Evolutionary conservation across 1,284 basidiomycete genomes (phyloP), one percentile per base, ranked within the genome.

Genomic region (Microbotryum intermedium): DNA sequence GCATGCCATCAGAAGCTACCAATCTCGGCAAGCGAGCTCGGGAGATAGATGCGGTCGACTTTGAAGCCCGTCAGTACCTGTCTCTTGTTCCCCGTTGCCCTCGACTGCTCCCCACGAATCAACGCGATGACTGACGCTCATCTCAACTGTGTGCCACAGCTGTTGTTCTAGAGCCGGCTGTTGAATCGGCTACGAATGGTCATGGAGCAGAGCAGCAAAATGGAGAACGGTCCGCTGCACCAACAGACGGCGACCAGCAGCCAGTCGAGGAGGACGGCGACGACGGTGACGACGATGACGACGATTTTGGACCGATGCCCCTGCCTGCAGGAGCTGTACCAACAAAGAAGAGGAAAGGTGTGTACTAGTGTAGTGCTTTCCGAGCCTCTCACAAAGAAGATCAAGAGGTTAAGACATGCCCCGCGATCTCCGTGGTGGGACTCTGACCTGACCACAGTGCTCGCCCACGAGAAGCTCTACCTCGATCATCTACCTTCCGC

Each of bases 401-500:
- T 11, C 16, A 50, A 55, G n/a, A 54, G 21, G n/a, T 13, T 2
- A 6, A 1, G 11, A 9, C 6, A 13, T 34, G 11, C 16, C 8
- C 4, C 46, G 1, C 23, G 4, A 13, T 10, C 46, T 18, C 8
- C n/a, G 3, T 26, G 21, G 10, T 16, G 21, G 25, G 20, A 18
- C 13, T 18, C 21, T 23, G 21, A 47, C 21, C n/a, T 20, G n/a
- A 47, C 21, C 46, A 11, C 62, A 83, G 84, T 86, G 16, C 77
- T 89, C 11, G 83, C 84, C 2, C 85, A 89, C 69, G 86, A 88
- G 77, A 81, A 83, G 66, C 79, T 97, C 30, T 97, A 89, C 76
- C 81, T 98, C 50, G 88, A 90, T 51, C 89, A 94, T 74, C 79
- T 99, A 29, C 95, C 95, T 1, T 84, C 84, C 70, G 84, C 91